Conservation (phyloP, 2,329 filamentous ascomycete species). For the Leptosphaerulina australis region DNA sequence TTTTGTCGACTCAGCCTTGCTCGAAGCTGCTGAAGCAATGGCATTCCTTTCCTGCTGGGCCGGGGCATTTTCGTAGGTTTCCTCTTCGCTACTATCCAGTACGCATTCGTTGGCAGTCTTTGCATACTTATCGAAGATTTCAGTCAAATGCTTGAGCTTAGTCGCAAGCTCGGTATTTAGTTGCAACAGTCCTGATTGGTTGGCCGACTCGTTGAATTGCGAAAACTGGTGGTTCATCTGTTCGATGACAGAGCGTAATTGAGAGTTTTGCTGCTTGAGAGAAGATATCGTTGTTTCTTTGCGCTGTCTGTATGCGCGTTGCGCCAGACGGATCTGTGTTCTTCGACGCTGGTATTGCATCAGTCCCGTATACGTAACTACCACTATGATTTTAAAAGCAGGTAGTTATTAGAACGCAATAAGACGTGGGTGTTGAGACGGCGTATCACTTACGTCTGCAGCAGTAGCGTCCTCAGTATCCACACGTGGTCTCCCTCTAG, state of each 20-base stretch:
- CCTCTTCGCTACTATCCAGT: constrained; percentile 38
- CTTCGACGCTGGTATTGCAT: constrained; percentile 67
- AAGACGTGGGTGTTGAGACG: no score
- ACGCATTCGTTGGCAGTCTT: constrained; percentile 51
- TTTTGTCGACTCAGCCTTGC: background rate
- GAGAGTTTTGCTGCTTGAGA: constrained; percentile 71
- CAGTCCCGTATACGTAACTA: background rate
- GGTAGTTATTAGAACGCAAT: no score
- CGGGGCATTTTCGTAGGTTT: constrained; percentile 40
- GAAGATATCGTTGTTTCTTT: constrained; percentile 82
- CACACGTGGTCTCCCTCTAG: constrained; percentile 74
- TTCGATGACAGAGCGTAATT: constrained; percentile 71
- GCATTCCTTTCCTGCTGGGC: background rate
- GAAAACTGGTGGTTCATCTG: constrained; percentile 76
- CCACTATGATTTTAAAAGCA: background rate
- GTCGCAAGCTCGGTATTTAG: constrained; percentile 62
- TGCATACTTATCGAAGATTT: constrained; percentile 63
- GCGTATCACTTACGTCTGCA: constrained; percentile 71
- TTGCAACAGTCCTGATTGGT: constrained; percentile 64
- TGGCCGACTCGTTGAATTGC: constrained; percentile 67
- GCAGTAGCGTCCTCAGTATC: constrained; percentile 79
- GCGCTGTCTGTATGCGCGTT: constrained; percentile 81
- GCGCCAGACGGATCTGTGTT: constrained; percentile 85
- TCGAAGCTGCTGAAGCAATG: background rate
- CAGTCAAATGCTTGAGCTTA: constrained; percentile 62